Evolutionary conservation across 1,139 yeast species (phyloP), one percentile per base, ranked within the genome.

Genomic region (Saccharomyces hybrid): DNA sequence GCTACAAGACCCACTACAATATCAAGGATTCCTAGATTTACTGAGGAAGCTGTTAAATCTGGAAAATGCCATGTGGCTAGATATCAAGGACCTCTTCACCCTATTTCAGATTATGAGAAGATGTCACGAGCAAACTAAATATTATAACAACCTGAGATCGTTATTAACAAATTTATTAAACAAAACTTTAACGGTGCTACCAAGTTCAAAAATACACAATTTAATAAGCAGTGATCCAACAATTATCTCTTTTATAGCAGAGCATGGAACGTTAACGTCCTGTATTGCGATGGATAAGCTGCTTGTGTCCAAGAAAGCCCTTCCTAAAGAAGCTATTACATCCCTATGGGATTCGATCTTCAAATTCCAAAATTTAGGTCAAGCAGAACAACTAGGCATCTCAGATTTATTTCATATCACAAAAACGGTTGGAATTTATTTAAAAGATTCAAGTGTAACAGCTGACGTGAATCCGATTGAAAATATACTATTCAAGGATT

Each of bases 1-100:
- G 7, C 54, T 67, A 13, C 60, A 55, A 13, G 73, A 70, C 51
- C 72, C 72, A 6, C 56, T 67, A 51, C 66, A 66, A 50, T 63
- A 56, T 47, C 71, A 69, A 55, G 70, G 72, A 2, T 63, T 61
- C 42, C 51, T 69, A n/a, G 70, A 67, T 53, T 52, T 68, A 16
- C 42, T 63, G 11, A 65, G 57, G 48, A 69, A 70, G 53, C 51
- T 65, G 9, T 28, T 69, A 13, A 66, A 60, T 42, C 47, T 66
- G 6, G 50, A 61, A 4, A 62, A 56, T 48, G 59, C 60, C 4
- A 60, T 64, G 57, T 57, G 58, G 23, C 41, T 68, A 25, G 34
- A 56, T 0, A 42, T 56, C 1, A 57, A 60, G 3, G 57, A 55
- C n/a, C 25, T 61, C 5, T 25, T 30, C 3, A 50, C 41, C 11